Evolutionary conservation across 108 stramenopile species (phyloP).

Genomic region (Nitzschia sp.): DNA sequence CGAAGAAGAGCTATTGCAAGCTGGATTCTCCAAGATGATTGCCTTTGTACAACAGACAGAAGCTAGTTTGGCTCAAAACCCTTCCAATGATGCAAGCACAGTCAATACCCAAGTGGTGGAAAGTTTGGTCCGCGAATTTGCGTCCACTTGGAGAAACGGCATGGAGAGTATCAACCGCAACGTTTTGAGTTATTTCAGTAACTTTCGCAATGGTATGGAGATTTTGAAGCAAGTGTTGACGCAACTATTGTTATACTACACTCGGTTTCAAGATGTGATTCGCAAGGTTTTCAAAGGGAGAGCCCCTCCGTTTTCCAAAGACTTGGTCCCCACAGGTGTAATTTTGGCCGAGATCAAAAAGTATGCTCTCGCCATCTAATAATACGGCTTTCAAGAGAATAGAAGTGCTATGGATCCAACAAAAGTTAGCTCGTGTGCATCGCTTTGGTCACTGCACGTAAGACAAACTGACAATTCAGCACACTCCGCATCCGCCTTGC

Average conservation of each 20-base stretch:
- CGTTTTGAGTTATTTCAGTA: constrained; percentile 93
- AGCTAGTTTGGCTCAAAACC: constrained; percentile 63
- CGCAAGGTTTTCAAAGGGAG: constrained; percentile 80
- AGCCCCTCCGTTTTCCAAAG: constrained; percentile 89
- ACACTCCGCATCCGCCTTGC: too few relatives aligned
- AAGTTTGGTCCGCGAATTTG: constrained; percentile 89
- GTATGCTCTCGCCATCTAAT: constrained; percentile 78
- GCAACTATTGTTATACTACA: constrained; percentile 95
- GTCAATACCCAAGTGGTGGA: constrained; percentile 88
- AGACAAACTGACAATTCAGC: too few relatives aligned
- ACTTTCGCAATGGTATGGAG: constrained; percentile 98
- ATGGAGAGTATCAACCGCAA: constrained; percentile 94
- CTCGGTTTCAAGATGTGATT: constrained; percentile 95
- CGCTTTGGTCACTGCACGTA: too few relatives aligned
- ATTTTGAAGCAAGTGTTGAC: constrained; percentile 97
- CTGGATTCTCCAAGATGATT: constrained; percentile 92
- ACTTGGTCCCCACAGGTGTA: constrained; percentile 89
- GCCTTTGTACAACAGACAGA: constrained; percentile 96
- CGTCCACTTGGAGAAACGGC: constrained; percentile 87
- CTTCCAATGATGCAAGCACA: constrained; percentile 47
- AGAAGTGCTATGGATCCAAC: too few relatives aligned
- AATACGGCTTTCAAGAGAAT: too few relatives aligned
- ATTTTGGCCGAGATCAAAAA: constrained; percentile 97
- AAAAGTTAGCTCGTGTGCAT: too few relatives aligned
- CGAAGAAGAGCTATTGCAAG: constrained; percentile 90